Evolutionary conservation across 192 early-diverging fungal species (phyloP).

Genomic region (Obelidium mucronatum): DNA sequence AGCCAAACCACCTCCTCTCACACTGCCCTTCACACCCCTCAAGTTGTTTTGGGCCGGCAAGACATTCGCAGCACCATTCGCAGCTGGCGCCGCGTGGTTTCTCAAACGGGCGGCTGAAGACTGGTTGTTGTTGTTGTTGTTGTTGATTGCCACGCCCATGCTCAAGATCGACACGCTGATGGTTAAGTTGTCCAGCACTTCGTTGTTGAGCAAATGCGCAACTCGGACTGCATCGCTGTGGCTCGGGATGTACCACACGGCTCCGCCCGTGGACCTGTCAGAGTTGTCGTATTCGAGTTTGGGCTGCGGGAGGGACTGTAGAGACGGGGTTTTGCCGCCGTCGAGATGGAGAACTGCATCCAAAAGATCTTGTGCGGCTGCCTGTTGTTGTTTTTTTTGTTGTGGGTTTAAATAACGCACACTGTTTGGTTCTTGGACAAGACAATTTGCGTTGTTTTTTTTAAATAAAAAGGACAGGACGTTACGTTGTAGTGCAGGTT

Average conservation of each 20-base stretch:
- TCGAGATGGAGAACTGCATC: constrained; percentile 12
- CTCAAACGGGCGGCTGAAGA: too few relatives aligned
- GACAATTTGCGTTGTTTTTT: too few relatives aligned
- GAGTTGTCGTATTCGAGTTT: constrained; percentile 16
- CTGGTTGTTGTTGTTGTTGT: neutral
- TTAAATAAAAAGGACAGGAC: neutral
- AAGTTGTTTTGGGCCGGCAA: neutral
- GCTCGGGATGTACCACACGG: constrained; percentile 10
- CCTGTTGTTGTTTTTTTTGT: neutral
- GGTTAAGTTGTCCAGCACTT: neutral
- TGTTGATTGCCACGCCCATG: neutral
- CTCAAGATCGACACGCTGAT: neutral
- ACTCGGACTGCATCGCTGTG: constrained; percentile 12
- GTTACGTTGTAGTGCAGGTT: constrained; percentile 24
- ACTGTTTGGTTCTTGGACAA: neutral
- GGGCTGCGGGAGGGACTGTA: neutral
- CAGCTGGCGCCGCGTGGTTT: neutral
- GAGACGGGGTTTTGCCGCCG: neutral
- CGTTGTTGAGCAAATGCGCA: constrained; percentile 20
- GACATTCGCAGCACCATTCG: neutral
- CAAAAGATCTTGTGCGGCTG: neutral
- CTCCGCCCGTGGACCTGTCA: constrained; percentile 5
- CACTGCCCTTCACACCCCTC: constrained; percentile 5
- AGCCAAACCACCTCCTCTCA: neutral
- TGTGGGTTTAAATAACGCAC: neutral